Base-by-base conservation (phyloP, 495 filamentous ascomycete species). In the Massariosphaeria phaeospora region DNA sequence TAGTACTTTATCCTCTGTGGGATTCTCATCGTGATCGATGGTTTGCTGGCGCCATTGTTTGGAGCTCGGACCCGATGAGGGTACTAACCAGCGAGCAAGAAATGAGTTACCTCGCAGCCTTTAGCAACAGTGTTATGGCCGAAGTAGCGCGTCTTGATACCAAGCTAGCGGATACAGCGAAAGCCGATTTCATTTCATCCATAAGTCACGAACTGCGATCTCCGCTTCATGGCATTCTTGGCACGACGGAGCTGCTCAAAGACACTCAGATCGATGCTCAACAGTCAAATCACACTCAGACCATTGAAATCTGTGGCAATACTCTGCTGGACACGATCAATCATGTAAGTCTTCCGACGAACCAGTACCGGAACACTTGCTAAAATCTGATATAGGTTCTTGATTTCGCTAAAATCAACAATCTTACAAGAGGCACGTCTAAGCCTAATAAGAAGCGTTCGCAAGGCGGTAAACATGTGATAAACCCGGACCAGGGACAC, bases 301-400 rank as follows among this genome's bases (percentile, higher is more conserved):
- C 85, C 6, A 79, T 93, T 47, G 81, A 88, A 44, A 80, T 81
- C 3, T 93, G 85, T 52, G 84, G 84, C 0, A 78, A 80, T 47
- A 91, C 88, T 0, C 65, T 93, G 1, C 71, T 94, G 12, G 88
- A 93, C 57, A 88, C 85, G 0, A 84, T 90, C 66, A 84, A 89
- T 53, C 84, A 90, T 64, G 82, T 85, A 38, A 42, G 48, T 46
- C 23, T 26, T 27, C 43, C 10, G 2, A 24, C 5, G 6, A 9
- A 13, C 13, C 9, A 17, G 8, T 31, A 11, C 20, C 12, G 13
- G 2, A 5, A 11, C 10, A 18, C 18, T 9, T 43, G 23, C 55
- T 59, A 47, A 52, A 30, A 47, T 63, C 61, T 33, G 20, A 30
- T 30, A 31, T 33, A 23, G 31, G 65, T 65, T 0, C 73, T 89